These are phyloP conservation scores for Carex littledalei DNA, from an alignment of 176 grass and related monocot genomes.

Conservation along the genomic window DNA sequence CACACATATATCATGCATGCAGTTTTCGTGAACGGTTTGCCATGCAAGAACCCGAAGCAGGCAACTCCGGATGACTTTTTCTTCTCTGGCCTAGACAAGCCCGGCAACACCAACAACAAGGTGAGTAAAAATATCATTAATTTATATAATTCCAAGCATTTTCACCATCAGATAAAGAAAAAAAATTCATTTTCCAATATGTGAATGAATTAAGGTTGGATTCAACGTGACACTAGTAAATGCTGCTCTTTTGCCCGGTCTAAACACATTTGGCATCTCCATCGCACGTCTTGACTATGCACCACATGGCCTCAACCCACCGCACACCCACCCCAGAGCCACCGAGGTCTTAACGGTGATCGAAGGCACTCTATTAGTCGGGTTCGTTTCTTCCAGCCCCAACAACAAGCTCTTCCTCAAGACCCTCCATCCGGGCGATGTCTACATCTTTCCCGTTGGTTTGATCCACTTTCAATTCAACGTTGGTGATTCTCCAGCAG, in stretches of 20 bases:
- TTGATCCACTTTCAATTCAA: conserved; percentile 45
- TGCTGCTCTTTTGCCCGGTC: conserved; percentile 10
- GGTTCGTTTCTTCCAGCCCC: conserved; percentile 32
- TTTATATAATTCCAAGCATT: background rate
- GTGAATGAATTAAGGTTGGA: conserved; percentile 12
- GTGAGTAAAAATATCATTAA: background rate
- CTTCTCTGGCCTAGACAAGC: background rate
- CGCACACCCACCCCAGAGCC: conserved; percentile 13
- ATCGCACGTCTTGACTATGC: conserved; percentile 38
- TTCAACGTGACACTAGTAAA: conserved; percentile 38
- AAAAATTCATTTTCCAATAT: background rate
- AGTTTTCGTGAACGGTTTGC: conserved; percentile 19
- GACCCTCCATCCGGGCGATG: conserved; percentile 27
- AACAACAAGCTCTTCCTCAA: conserved; percentile 32
- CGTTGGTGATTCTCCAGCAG: background rate
- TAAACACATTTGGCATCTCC: conserved; percentile 32
- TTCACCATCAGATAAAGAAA: background rate
- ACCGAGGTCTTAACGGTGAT: conserved; percentile 21
- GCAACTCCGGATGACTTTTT: no score
- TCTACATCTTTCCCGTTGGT: conserved; percentile 29
- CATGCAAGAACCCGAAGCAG: conserved; percentile 21
- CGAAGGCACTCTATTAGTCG: conserved; percentile 31
- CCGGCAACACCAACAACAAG: conserved; percentile 30
- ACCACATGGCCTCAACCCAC: conserved; percentile 36
- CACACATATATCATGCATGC: no score